Base-by-base conservation (phyloP, 192 early-diverging fungal species). In the Jimgerdemannia lactiflua region DNA sequence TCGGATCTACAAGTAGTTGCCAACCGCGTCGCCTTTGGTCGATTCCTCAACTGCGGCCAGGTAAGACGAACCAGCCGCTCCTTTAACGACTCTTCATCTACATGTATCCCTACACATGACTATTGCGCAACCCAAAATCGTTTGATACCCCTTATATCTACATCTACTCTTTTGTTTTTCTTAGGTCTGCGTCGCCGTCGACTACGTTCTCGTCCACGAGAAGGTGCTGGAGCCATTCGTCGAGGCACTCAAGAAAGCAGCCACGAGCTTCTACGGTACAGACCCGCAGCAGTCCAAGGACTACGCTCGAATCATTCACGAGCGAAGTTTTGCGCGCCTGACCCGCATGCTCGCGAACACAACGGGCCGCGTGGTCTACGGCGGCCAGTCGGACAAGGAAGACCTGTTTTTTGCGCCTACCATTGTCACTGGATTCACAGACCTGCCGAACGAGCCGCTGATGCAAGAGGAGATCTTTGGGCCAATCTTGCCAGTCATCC, bases 401-500 rank as follows among this genome's bases (percentile, higher is more conserved):
- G 90, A 91, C 59, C 82, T 85, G 17, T 99, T 86, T 80, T 86
- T 99, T 64, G 88, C 90, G 18, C 95, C 94, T 3, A 95, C 94
- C 6, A 74, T 98, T 19, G 75, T 99, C n/a, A 81, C 89, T 7
- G 78, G 74, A 4, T 64, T 77, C 7, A 76, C 84, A 73, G 84
- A 89, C 29, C 29, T 29, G 29, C 29, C 29, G 64, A 70, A 77
- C 9, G 49, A 59, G 6, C 49, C 49, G 49, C 78, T 94, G 71
- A 95, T 97, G 96, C 70, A 85, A 29, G 90, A 91, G 41, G 97
- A 99, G 80, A 78, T 99, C 63, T 98, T 99, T 88, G 97, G 95
- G 20, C 97, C 97, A 3, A 79, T 97, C 43, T 79, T 99, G 71
- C 95, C 95, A 11, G 85, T 99, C 70, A 68, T 97, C 40, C 75